Evolutionary conservation across 768 basidiomycete species (phyloP).

Genomic region (Mycena albidolilacea): DNA sequence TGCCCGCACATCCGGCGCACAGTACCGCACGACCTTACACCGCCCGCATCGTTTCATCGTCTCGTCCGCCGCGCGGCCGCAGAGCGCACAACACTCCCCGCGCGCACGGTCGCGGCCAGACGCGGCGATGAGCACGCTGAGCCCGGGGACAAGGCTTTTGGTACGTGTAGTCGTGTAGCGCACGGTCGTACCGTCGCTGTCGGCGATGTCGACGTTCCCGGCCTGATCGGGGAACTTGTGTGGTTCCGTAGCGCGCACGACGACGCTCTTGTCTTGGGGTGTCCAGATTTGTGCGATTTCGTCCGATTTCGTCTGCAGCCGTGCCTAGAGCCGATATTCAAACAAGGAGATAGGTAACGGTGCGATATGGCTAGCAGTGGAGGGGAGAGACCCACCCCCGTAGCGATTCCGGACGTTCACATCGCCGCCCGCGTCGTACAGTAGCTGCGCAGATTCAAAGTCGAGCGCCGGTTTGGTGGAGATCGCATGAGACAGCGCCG

Average conservation of each 20-base stretch:
- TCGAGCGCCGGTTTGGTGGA: slow-evolving; percentile 59
- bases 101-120: slow-evolving; percentile 48
- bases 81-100: slow-evolving; percentile 51
- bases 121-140: slow-evolving; percentile 43
- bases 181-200: slow-evolving; percentile 54
- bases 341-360: no score
- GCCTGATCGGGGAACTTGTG: slow-evolving; percentile 56
- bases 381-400: slow-evolving; percentile 41
- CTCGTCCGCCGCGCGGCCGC: slow-evolving; percentile 48
- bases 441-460: slow-evolving; percentile 58
- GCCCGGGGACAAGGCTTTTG: slow-evolving; percentile 22
- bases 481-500: slow-evolving; percentile 56
- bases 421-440: slow-evolving; percentile 59
- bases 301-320: slow-evolving; percentile 55
- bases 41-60: slow-evolving; percentile 49
- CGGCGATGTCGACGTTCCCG: slow-evolving; percentile 58
- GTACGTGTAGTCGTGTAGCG: slow-evolving; percentile 41
- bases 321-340: neutral
- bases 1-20: slow-evolving; percentile 44
- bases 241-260: slow-evolving; percentile 46
- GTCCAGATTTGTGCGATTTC: slow-evolving; percentile 51
- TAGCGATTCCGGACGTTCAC: slow-evolving; percentile 59
- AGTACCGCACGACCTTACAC: slow-evolving; percentile 54
- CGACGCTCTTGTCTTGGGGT: slow-evolving; percentile 34
- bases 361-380: slow-evolving; percentile 14